A percentile compares a stretch with the other conserved stretches of the same genome.
Evolutionary conservation across 148 eudicot species (phyloP).

Genomic region (Fallopia convolvulus): DNA sequence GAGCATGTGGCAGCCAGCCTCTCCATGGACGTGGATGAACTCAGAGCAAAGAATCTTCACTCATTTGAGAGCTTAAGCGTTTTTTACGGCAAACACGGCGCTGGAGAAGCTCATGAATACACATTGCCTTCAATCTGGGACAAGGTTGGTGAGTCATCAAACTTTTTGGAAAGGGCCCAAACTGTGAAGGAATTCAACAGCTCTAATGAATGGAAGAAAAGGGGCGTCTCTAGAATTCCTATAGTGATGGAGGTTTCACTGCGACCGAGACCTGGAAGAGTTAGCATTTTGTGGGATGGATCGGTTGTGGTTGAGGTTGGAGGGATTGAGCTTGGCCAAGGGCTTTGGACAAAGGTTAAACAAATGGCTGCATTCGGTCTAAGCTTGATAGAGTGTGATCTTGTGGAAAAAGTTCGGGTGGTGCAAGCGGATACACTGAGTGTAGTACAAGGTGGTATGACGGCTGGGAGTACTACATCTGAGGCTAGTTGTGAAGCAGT

Average conservation of each 20-base stretch:
- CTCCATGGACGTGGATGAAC: slow-evolving; percentile 51
- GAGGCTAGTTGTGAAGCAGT: slow-evolving; percentile 94
- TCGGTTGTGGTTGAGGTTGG: slow-evolving; percentile 89
- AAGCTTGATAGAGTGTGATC: slow-evolving; percentile 38
- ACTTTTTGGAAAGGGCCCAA: slow-evolving; percentile 31
- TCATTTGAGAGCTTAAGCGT: slow-evolving; percentile 44
- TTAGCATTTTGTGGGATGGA: slow-evolving; percentile 74
- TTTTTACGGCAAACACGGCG: slow-evolving; percentile 32
- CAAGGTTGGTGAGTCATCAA: slow-evolving; percentile 48
- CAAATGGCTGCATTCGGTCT: slow-evolving; percentile 78
- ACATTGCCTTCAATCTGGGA: slow-evolving; percentile 74
- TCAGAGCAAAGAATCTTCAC: slow-evolving; percentile 62
- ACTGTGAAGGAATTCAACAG: slow-evolving; percentile 35
- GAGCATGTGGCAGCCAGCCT: slow-evolving; percentile 74
- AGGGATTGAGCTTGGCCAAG: slow-evolving; percentile 91
- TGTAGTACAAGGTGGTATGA: slow-evolving; percentile 80
- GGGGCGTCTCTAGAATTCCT: slow-evolving; percentile 77
- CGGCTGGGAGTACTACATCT: slow-evolving; percentile 86
- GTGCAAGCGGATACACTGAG: slow-evolving; percentile 78
- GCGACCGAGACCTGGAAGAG: slow-evolving; percentile 78
- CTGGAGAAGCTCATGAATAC: slow-evolving; percentile 54
- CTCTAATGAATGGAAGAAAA: slow-evolving; percentile 55
- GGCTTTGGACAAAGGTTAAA: slow-evolving; percentile 88
- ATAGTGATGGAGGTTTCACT: slow-evolving; percentile 37
- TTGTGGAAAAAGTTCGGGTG: slow-evolving; percentile 65